These are phyloP conservation scores for Trapa incisa DNA, from an alignment of 345 rosid species.

Conservation along the genomic window DNA sequence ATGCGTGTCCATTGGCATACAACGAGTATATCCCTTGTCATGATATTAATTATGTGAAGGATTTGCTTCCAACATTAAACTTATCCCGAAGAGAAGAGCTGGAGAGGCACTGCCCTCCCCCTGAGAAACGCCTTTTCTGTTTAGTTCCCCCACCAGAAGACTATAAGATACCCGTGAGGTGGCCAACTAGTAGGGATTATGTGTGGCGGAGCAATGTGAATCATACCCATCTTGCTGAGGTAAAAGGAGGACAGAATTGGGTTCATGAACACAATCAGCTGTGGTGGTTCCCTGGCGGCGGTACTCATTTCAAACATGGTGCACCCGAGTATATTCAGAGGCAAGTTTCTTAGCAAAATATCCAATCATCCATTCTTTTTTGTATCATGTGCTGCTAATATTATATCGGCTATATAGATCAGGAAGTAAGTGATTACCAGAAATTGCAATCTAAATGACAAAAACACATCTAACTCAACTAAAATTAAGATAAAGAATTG, in stretches of 20 bases:
- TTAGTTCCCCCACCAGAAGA: constrained; percentile 80
- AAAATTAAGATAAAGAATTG: not conserved
- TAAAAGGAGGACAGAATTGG: constrained; percentile 97
- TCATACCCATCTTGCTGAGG: constrained; percentile 75
- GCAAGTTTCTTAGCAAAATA: constrained; percentile 19
- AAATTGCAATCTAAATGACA: not conserved
- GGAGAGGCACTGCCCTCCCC: constrained; percentile 86
- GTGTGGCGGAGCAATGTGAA: constrained; percentile 94
- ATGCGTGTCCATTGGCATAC: constrained; percentile 60
- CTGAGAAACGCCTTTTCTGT: constrained; percentile 66
- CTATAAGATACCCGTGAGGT: constrained; percentile 71
- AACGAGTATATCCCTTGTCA: constrained; percentile 89
- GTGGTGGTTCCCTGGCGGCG: constrained; percentile 99
- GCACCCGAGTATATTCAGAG: constrained; percentile 85
- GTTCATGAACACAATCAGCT: constrained; percentile 59
- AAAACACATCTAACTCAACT: not conserved
- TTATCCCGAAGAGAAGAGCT: constrained; percentile 66
- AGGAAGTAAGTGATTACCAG: not conserved
- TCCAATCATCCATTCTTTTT: not conserved
- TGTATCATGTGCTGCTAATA: not conserved
- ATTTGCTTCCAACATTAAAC: constrained; percentile 45
- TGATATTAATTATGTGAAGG: constrained; percentile 39
- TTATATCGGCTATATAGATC: not conserved
- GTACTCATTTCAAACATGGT: constrained; percentile 94
- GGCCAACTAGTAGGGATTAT: constrained; percentile 86